Conservation (phyloP, 768 basidiomycete genomes). For the Termitomyces sp. region DNA sequence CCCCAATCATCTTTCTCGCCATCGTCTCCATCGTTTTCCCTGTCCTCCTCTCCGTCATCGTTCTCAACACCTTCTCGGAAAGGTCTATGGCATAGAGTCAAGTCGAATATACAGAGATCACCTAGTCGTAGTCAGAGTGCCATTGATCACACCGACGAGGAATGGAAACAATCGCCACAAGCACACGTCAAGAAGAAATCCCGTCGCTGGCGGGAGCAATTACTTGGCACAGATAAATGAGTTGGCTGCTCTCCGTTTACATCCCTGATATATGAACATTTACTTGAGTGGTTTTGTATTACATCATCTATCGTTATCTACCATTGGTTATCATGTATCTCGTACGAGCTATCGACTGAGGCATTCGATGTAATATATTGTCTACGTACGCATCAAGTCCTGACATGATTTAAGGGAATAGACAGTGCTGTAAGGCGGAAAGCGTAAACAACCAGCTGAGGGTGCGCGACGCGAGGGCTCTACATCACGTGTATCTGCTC, state of each 20-base stretch:
- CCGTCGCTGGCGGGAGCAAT: constrained; percentile 7
- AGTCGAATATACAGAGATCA: constrained; percentile 28
- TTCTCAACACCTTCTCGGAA: constrained; percentile 4
- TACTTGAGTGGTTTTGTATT: neutral
- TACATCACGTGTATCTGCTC: neutral
- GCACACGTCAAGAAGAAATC: constrained; percentile 18
- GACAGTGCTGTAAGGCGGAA: too few species aligned
- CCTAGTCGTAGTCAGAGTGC: constrained; percentile 13
- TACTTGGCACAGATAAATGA: constrained; percentile 8
- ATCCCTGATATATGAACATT: neutral
- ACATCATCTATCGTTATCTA: neutral
- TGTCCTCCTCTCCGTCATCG: constrained; percentile 10
- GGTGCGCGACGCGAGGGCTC: too few species aligned
- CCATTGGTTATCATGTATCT: neutral
- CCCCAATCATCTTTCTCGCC: constrained; percentile 4
- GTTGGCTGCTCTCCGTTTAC: neutral
- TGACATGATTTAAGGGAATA: neutral
- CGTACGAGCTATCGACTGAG: too few species aligned
- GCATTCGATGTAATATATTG: neutral
- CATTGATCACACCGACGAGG: neutral
- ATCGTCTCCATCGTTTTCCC: constrained; percentile 5
- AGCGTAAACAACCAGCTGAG: too few species aligned
- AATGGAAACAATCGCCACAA: neutral
- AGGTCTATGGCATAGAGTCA: constrained; percentile 38
- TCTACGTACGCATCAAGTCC: neutral